Evolutionary conservation across 805 yeast species (phyloP), one percentile per base, ranked within the genome.

Genomic region (Yamadazyma laniorum): DNA sequence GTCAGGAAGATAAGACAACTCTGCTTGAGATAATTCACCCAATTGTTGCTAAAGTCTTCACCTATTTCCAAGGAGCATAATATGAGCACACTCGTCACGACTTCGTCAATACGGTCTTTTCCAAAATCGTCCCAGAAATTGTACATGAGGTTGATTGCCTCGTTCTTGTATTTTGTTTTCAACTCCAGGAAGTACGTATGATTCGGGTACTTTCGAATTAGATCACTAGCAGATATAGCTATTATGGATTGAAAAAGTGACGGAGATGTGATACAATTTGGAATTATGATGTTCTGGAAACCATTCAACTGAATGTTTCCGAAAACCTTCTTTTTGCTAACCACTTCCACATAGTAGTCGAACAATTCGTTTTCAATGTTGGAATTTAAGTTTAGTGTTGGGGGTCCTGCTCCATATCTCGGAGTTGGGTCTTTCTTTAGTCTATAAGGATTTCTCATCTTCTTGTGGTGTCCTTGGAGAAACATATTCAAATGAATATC

Each of bases 51-150:
- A 9, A 59, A 50, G 25, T 45, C 48, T 32, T 61, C 55, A 5
- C 58, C 51, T 13, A 59, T 56, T 27, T 59, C 66, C 9, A 56
- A 45, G 4, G 64, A 54, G 32, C 63, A 57, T 11, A 61, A 25
- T 35, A 56, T 47, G 39, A 59, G 42, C 2, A 59, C 42, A 19
- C 63, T 55, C 18, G 56, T 44, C 6, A 55, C 45, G 13, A 59
- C 40, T 26, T 57, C 63, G 21, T 56, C 57, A 17, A 57, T 33
- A 13, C 29, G 47, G 19, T 52, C 54, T 3, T 29, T 42, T 29
- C 45, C 49, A 32, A 42, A 48, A 16, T 39, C 43, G 34, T 59
- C 63, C 5, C 59, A 40, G 6, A 56, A 44, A 34, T 45, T 39
- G 41, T 61, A 60, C 18, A 59, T 44, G 21, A 44, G 35, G 35